Percentiles rank a stretch among this genome's conserved stretches.
Conservation (phyloP, 371 early-diverging fungal genomes). For the Massospora cicadina region DNA sequence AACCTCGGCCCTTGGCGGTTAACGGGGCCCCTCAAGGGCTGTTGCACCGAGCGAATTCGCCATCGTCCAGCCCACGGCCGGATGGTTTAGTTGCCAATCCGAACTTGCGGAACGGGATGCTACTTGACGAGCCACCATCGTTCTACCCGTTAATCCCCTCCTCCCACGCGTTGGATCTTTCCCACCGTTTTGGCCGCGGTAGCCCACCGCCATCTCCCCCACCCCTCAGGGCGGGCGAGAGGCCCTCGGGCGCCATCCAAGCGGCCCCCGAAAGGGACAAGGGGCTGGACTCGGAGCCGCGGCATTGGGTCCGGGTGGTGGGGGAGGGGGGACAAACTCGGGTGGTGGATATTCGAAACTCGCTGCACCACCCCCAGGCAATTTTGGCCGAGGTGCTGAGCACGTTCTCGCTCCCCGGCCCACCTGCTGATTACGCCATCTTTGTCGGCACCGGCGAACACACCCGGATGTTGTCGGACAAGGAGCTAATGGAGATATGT, state of each 20-base stretch:
- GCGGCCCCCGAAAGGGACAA: conserved; percentile 15
- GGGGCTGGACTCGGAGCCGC: conserved; percentile 41
- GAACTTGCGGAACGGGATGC: background rate
- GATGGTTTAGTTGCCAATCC: background rate
- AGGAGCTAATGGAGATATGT: conserved; percentile 52
- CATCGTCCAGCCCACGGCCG: background rate
- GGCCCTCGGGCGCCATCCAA: background rate
- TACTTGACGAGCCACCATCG: background rate
- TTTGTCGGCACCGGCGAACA: conserved; percentile 41
- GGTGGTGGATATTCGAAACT: conserved; percentile 38
- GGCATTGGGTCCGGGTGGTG: conserved; percentile 44
- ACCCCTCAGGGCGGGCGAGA: background rate
- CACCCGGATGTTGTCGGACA: conserved; percentile 40
- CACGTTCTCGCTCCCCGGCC: conserved; percentile 43
- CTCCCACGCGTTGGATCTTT: background rate
- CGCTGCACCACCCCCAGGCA: conserved; percentile 24
- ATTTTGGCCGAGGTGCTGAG: conserved; percentile 39
- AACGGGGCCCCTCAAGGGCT: background rate
- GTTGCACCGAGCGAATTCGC: background rate
- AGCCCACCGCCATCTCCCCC: background rate
- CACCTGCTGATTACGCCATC: conserved; percentile 37
- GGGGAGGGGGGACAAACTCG: conserved; percentile 46
- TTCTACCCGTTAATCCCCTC: background rate
- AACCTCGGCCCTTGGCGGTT: background rate
- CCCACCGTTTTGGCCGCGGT: background rate